These are phyloP conservation scores for Scheffersomyces quercinus DNA, from an alignment of 1,139 yeast genomes.

Conservation along the genomic window DNA sequence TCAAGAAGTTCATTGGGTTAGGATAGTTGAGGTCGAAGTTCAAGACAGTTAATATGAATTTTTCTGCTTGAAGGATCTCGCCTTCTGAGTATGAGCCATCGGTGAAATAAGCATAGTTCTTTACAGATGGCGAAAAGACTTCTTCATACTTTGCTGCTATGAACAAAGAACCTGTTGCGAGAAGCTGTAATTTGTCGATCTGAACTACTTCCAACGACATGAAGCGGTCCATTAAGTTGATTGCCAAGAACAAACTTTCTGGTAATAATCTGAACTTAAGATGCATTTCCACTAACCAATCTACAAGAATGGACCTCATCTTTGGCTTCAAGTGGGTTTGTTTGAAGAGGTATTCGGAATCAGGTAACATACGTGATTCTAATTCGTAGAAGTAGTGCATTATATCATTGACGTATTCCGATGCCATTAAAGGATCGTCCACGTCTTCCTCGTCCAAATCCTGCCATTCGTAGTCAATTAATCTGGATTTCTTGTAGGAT, in stretches of 20 bases:
- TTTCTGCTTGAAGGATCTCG: slow-evolving; percentile 86
- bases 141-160: slow-evolving; percentile 96
- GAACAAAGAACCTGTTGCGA: slow-evolving; percentile 87
- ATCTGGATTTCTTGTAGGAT: slow-evolving; percentile 32
- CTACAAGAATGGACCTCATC: slow-evolving; percentile 87
- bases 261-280: slow-evolving; percentile 82
- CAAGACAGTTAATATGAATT: slow-evolving; percentile 72
- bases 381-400: slow-evolving; percentile 75
- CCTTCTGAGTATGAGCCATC: slow-evolving; percentile 84
- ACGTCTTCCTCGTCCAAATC: slow-evolving; percentile 89
- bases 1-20: slow-evolving; percentile 89
- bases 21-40: slow-evolving; percentile 85
- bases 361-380: slow-evolving; percentile 78
- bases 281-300: slow-evolving; percentile 95
- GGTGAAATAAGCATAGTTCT: slow-evolving; percentile 85
- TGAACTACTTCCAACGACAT: slow-evolving; percentile 79
- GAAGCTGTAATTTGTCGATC: slow-evolving; percentile 80
- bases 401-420: slow-evolving; percentile 88
- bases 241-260: slow-evolving; percentile 85
- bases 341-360: slow-evolving; percentile 67
- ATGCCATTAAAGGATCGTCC: slow-evolving; percentile 93
- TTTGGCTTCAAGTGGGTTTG: slow-evolving; percentile 80
- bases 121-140: slow-evolving; percentile 86
- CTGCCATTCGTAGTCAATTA: slow-evolving; percentile 70
- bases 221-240: slow-evolving; percentile 89